Evolutionary conservation across 345 rosid species (phyloP).

Genomic region (Pugionium dolabratum): DNA sequence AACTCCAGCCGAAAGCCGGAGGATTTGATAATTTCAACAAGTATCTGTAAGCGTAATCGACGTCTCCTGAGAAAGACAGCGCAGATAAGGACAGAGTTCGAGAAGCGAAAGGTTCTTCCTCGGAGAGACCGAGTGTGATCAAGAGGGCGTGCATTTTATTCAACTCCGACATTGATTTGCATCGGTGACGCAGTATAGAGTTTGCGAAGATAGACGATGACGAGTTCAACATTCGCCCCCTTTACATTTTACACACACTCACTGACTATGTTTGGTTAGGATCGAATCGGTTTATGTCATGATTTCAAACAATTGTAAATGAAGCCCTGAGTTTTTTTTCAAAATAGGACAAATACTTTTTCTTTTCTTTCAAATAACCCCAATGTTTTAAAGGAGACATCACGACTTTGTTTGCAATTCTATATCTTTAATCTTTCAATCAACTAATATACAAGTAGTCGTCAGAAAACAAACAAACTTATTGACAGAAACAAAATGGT

Average conservation of each 20-base stretch:
- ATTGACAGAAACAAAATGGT: slow-evolving; percentile 18
- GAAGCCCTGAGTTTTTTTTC: neutral
- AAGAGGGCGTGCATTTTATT: slow-evolving; percentile 59
- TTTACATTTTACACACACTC: neutral
- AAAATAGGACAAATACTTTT: neutral
- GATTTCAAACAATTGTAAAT: neutral
- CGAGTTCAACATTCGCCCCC: slow-evolving; percentile 48
- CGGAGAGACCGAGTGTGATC: slow-evolving; percentile 54
- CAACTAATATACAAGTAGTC: neutral
- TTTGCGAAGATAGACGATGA: slow-evolving; percentile 34
- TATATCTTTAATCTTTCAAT: neutral
- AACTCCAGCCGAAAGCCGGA: slow-evolving; percentile 57
- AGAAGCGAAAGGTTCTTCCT: slow-evolving; percentile 49
- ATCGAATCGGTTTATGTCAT: slow-evolving; percentile 1
- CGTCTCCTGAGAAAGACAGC: slow-evolving; percentile 48
- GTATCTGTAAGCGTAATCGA: slow-evolving; percentile 52
- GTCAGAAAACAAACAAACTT: neutral
- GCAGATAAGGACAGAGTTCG: slow-evolving; percentile 56
- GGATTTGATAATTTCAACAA: slow-evolving; percentile 48
- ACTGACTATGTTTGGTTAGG: neutral
- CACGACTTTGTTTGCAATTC: neutral
- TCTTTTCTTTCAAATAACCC: neutral
- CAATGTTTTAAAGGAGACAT: neutral
- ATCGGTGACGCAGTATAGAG: slow-evolving; percentile 47
- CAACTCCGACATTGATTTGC: slow-evolving; percentile 57